Conservation (phyloP, 2,329 filamentous ascomycete species). For the Colletotrichum navitas region DNA sequence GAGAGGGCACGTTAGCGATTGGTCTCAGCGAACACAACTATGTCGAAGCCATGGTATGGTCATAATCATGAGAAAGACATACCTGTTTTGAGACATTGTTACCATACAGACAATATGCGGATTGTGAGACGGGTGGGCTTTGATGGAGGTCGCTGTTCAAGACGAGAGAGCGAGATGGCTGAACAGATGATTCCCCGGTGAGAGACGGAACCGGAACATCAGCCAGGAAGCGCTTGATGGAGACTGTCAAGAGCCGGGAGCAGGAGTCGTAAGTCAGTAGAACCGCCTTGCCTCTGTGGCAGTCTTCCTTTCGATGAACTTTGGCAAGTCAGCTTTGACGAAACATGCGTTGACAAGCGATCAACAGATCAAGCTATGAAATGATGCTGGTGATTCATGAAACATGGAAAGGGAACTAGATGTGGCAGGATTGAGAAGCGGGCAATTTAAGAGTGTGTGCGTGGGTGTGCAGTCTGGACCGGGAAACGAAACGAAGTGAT, state of each 20-base stretch:
- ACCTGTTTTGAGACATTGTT: conserved; percentile 52
- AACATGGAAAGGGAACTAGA: conserved; percentile 26
- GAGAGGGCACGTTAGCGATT: conserved; percentile 15
- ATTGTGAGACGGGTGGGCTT: too few species aligned
- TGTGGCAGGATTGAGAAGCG: conserved; percentile 25
- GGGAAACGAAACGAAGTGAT: conserved; percentile 35
- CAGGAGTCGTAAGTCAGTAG: not conserved
- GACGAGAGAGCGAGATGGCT: not conserved
- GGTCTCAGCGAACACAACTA: not conserved
- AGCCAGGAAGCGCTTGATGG: not conserved
- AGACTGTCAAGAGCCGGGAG: not conserved
- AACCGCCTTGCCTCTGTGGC: not conserved
- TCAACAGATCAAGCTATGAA: not conserved
- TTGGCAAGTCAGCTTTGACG: conserved; percentile 2
- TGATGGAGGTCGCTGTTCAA: not conserved
- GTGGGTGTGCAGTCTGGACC: conserved; percentile 26
- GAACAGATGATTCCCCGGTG: not conserved
- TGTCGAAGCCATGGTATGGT: not conserved
- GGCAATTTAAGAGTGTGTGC: conserved; percentile 31
- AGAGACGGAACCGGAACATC: not conserved
- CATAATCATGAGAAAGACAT: conserved; percentile 24
- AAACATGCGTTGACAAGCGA: not conserved
- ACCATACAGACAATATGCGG: conserved; percentile 42
- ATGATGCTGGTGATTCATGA: conserved; percentile 22
- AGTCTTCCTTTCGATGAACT: not conserved